A percentile compares a stretch with the other conserved stretches of the same genome.
These are phyloP conservation scores for Chenopodium quinoa DNA, from an alignment of 148 eudicot genomes.

Conservation along the genomic window DNA sequence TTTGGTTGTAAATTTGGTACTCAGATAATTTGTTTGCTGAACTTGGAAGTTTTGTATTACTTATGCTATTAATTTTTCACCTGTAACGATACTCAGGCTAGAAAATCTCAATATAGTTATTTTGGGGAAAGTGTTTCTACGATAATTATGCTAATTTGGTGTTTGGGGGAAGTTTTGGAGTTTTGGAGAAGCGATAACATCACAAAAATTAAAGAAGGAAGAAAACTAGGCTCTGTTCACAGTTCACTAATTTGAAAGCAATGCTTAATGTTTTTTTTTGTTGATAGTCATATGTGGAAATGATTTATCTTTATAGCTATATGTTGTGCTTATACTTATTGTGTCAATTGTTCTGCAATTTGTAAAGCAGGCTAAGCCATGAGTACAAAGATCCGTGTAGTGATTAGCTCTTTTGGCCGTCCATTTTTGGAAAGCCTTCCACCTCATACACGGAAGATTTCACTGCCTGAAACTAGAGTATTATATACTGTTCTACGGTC, in stretches of 20 bases:
- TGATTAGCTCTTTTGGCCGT: constrained; percentile 28
- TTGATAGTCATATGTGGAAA: neutral
- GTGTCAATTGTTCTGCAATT: neutral
- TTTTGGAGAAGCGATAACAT: neutral
- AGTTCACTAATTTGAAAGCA: neutral
- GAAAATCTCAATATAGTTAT: neutral
- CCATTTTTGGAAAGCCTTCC: constrained; percentile 29
- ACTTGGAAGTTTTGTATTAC: neutral
- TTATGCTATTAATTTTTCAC: neutral
- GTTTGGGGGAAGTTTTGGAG: neutral
- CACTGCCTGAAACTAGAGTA: constrained; percentile 25
- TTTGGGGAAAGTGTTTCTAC: neutral
- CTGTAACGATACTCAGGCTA: neutral
- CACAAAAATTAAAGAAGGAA: neutral
- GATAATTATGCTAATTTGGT: neutral
- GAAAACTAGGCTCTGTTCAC: neutral
- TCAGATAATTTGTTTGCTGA: neutral
- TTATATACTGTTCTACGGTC: constrained; percentile 35
- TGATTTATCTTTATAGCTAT: neutral
- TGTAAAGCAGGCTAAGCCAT: constrained; percentile 24
- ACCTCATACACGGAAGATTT: constrained; percentile 24
- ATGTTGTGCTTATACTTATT: neutral
- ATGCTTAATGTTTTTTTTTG: neutral
- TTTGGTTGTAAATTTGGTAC: neutral
- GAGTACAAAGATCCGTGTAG: constrained; percentile 34